Evolutionary conservation across 2,329 filamentous ascomycete genomes (phyloP).

Genomic region (Lachnum nothofagi): DNA sequence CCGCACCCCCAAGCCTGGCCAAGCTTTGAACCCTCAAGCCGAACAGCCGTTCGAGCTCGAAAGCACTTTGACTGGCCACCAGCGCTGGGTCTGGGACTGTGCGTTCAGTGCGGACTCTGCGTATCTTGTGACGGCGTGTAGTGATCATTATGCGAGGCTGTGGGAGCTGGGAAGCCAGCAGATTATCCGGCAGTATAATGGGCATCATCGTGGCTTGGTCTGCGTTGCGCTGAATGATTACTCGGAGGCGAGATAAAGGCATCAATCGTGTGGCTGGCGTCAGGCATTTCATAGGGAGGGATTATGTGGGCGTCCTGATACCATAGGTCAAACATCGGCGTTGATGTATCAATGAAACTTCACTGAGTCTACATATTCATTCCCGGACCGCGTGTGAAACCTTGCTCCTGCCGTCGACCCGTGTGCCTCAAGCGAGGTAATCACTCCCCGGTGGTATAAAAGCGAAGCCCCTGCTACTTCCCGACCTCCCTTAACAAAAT

Average conservation of each 20-base stretch:
- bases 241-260: constrained; percentile 26
- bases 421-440: too few relatives aligned
- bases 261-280: too few relatives aligned
- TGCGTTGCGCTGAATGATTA: constrained; percentile 69
- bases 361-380: too few relatives aligned
- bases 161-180: constrained; percentile 67
- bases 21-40: constrained; percentile 34
- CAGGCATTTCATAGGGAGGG: too few relatives aligned
- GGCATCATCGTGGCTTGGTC: constrained; percentile 63
- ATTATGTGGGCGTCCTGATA: too few relatives aligned
- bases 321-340: too few relatives aligned
- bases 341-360: too few relatives aligned
- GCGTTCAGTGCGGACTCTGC: constrained; percentile 70
- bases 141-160: constrained; percentile 66
- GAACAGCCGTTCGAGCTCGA: constrained; percentile 56
- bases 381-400: too few relatives aligned
- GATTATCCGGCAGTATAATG: constrained; percentile 71
- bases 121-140: constrained; percentile 69
- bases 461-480: too few relatives aligned
- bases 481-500: too few relatives aligned
- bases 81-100: constrained; percentile 76
- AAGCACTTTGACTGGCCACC: constrained; percentile 65
- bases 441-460: too few relatives aligned
- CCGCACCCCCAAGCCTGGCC: constrained; percentile 26
- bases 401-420: too few relatives aligned